Evolutionary conservation across 768 basidiomycete genomes (phyloP), one percentile per base, ranked within the genome.

Genomic region (Gymnopilus dilepis): DNA sequence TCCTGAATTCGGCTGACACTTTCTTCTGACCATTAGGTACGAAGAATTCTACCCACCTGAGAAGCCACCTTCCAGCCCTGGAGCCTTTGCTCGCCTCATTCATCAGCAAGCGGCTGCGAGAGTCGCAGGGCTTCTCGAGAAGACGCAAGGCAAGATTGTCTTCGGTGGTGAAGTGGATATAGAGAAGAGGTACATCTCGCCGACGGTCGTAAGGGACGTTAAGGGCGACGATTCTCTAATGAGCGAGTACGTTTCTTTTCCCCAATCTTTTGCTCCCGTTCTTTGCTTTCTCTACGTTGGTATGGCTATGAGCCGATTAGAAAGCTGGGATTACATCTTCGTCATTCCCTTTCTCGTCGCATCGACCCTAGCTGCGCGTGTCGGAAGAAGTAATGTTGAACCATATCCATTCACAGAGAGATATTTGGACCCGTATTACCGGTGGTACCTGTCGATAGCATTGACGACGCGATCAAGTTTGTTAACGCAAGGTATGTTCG

Each of bases 381-480:
- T 15, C 24, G 43, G 43, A 26, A 3, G 43, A 47, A 13, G 11
- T 26, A 24, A 26, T 8, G 13, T 43, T 43, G 40, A 17, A 47
- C 41, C 19, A 43, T 17, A 4, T 19, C 17, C 1, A 6, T 21
- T 45, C 42, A 0, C 63, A 93, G 92, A 61, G 94, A 95, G 68
- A 81, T 95, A 42, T 95, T 96, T 66, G 94, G 93, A 0, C 94
- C 94, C 7, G 65, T 96, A 9, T 76, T 96, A 22, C 89, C 92
- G 3, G 79, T 96, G 40, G 76, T 95, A 0, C 83, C 88, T 0
- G 86, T 94, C 24, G 83, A 88, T n/a, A 71, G 82, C 57, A 56
- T 91, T 6, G 90, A 93, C 33, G 87, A 85, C 38, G 93, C 88
- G 3, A 86, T 94, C 60, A 80, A 83, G 11, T 87, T 86, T 58